phyloP scores from a whole-genome alignment of 805 yeast genomes.

The Metschnikowia amazonensis region DNA sequence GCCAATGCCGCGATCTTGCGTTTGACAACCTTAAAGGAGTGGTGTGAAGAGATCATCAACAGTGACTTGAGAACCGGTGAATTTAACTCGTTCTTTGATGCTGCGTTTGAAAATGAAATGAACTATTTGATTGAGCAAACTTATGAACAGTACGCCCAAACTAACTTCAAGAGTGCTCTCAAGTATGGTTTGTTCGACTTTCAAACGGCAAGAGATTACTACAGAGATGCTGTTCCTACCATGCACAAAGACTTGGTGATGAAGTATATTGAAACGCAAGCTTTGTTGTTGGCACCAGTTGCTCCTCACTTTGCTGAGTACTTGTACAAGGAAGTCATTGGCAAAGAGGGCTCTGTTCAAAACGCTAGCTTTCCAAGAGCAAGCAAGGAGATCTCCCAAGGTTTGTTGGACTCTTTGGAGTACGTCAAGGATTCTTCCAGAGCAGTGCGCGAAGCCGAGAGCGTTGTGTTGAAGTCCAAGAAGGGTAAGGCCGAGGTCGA shows the following conservation, averaged over 20 bases:
- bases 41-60: slow-evolving; percentile 79
- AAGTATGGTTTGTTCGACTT: slow-evolving; percentile 89
- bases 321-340: slow-evolving; percentile 78
- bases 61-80: slow-evolving; percentile 49
- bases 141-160: slow-evolving; percentile 60
- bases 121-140: slow-evolving; percentile 74
- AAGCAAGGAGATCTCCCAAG: slow-evolving; percentile 58
- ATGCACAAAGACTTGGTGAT: slow-evolving; percentile 84
- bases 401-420: slow-evolving; percentile 62
- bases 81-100: slow-evolving; percentile 65
- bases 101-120: slow-evolving; percentile 92
- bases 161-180: slow-evolving; percentile 84
- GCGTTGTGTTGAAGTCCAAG: slow-evolving; percentile 71
- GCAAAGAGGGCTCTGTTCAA: slow-evolving; percentile 64
- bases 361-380: slow-evolving; percentile 77
- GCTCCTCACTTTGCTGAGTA: slow-evolving; percentile 96
- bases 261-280: slow-evolving; percentile 83
- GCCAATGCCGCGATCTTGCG: slow-evolving; percentile 98
- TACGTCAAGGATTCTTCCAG: slow-evolving; percentile 79
- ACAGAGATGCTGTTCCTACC: slow-evolving; percentile 69
- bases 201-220: slow-evolving; percentile 93
- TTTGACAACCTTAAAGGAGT: slow-evolving; percentile 85
- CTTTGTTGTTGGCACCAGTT: slow-evolving; percentile 79
- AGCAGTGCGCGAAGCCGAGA: slow-evolving; percentile 90
- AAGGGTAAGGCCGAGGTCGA: slow-evolving; percentile 83